Base-by-base conservation (phyloP, 768 basidiomycete species). In the Suillus decipiens region DNA sequence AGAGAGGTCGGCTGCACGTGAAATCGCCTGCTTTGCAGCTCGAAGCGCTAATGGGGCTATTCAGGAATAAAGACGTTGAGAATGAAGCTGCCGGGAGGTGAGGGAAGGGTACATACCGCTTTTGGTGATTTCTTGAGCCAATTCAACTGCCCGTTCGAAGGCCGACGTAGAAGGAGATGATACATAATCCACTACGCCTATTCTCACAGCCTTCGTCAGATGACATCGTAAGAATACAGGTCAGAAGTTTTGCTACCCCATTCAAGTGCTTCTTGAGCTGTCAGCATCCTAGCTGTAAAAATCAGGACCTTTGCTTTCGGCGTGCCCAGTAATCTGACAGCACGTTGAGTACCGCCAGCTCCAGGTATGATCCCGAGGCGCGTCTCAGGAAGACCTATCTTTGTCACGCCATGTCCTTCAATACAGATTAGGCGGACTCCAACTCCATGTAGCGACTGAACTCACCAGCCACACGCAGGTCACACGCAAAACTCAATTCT, bases 11-110 rank as follows among this genome's bases (percentile, higher is more conserved):
- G 83, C 81, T 22, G 93, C 91, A 31, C 89, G 84, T 15, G 90
- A 89, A 56, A 96, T 88, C 10, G 92, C 91, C 67, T 87, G 85
- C 70, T 96, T 96, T 6, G 95, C 93, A 8, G 93, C 93, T n/a
- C 88, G 82, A 43, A 96, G 80, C 4, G 95, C 93, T 28, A 96
- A 74, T 19, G 95, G 95, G 33, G 95, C 94, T 95, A 62, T 41
- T 57, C 17, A 28, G 61, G 8, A 51, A 59, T 45, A 15, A 48
- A 28, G 28, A 17, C 24, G 3, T 51, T 39, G 55, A 48, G 28
- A 33, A 61, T 14, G 10, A 14, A 15, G 22, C 36, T 36, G 36
- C 17, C 33, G 17, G 10, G 39, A 33, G 10, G 50, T 51, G 50
- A 5, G 45, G 36, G 2, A 2, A 22, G 0, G 6, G 15, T 31